These are phyloP conservation scores for Avena sativa DNA, from an alignment of 176 grass and related monocot species.

Conservation along the genomic window DNA sequence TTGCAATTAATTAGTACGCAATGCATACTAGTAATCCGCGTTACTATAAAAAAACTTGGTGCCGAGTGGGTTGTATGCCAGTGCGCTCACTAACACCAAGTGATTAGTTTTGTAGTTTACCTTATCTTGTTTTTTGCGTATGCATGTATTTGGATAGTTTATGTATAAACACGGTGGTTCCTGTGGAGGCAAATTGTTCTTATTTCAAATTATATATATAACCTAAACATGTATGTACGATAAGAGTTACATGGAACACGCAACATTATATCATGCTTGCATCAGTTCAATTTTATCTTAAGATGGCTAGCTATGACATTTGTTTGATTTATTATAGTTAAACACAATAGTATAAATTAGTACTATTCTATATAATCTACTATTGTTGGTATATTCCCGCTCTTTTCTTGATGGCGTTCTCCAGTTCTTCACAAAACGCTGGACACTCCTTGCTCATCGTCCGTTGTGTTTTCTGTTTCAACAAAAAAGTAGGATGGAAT, in stretches of 20 bases:
- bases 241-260: too few species aligned
- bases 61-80: too few species aligned
- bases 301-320: background rate
- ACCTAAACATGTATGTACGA: background rate
- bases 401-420: conserved; percentile 42
- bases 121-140: too few species aligned
- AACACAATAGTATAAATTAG: background rate
- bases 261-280: background rate
- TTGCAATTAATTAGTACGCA: too few species aligned
- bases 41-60: too few species aligned
- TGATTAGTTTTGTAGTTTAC: too few species aligned
- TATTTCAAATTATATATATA: background rate
- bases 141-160: too few species aligned
- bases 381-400: background rate
- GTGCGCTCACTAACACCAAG: too few species aligned
- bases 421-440: conserved; percentile 42
- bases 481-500: background rate
- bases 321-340: background rate
- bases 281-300: background rate
- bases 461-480: conserved; percentile 44
- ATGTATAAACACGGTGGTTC: too few species aligned
- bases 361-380: background rate
- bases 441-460: conserved; percentile 42
- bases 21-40: too few species aligned
- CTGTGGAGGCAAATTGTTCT: too few species aligned